These are phyloP conservation scores for cucumber (Cucumis sativus) DNA, from an alignment of 306 rosid species.

Conservation along the genomic window DNA sequence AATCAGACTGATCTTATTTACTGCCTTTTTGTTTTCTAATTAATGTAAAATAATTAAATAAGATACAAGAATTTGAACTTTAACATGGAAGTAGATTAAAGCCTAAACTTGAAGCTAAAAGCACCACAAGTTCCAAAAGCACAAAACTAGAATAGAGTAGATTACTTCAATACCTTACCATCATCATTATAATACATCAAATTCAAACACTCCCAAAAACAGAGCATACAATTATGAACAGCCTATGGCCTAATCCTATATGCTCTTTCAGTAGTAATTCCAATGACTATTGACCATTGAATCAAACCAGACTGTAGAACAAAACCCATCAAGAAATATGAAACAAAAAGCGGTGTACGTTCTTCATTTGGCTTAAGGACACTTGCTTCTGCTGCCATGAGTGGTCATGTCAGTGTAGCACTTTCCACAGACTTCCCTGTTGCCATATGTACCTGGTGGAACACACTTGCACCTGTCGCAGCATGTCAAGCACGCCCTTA, in stretches of 20 bases:
- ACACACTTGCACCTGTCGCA: conserved; percentile 86
- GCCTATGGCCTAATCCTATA: neutral
- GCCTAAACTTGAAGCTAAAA: too few relatives aligned
- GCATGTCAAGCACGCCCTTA: conserved; percentile 73
- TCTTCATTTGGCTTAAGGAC: conserved; percentile 32
- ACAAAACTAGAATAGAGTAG: neutral
- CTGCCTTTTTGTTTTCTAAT: too few relatives aligned
- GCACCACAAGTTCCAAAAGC: too few relatives aligned
- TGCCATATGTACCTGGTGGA: conserved; percentile 87
- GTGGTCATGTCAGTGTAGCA: conserved; percentile 79
- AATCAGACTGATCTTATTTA: too few relatives aligned
- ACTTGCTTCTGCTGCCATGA: conserved; percentile 49
- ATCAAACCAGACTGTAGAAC: neutral
- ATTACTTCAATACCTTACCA: neutral
- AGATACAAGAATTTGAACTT: too few relatives aligned
- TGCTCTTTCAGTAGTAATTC: too few relatives aligned
- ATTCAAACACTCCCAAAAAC: neutral
- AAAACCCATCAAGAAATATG: neutral
- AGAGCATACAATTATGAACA: neutral
- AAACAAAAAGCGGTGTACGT: neutral
- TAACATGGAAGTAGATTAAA: too few relatives aligned
- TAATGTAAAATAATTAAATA: too few relatives aligned
- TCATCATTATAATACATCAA: neutral
- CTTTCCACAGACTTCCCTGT: conserved; percentile 69
- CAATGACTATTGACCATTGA: too few relatives aligned